Percentiles rank a stretch among this genome's conserved stretches.
Evolutionary conservation across 805 yeast genomes (phyloP).

Genomic region (Ogataea dorogensis): DNA sequence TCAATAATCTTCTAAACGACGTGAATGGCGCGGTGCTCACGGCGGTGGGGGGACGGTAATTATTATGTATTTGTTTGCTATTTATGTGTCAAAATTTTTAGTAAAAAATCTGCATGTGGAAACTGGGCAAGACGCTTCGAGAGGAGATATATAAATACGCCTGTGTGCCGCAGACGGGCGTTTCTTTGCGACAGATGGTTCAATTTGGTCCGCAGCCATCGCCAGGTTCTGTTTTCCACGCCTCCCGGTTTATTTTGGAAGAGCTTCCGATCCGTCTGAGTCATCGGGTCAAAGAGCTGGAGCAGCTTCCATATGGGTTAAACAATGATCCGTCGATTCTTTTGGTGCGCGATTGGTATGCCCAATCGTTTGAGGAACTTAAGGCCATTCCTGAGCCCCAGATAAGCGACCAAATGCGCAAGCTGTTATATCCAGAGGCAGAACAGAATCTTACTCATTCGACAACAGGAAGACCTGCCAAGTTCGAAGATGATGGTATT

Average conservation of each 20-base stretch:
- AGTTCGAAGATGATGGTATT: constrained; percentile 50
- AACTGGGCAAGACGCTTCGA: constrained; percentile 46
- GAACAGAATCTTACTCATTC: constrained; percentile 7
- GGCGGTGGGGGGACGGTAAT: constrained; percentile 33
- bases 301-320: constrained; percentile 73
- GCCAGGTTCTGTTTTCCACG: constrained; percentile 76
- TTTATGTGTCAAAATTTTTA: neutral
- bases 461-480: constrained; percentile 17
- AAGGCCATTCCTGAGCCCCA: constrained; percentile 61
- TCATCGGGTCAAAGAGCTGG: constrained; percentile 80
- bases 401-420: constrained; percentile 42
- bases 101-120: no score
- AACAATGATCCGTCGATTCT: constrained; percentile 70
- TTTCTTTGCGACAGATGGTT: constrained; percentile 84
- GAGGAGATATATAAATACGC: constrained; percentile 65
- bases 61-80: constrained; percentile 1
- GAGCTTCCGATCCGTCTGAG: constrained; percentile 87
- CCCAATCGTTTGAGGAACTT: constrained; percentile 83
- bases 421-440: constrained; percentile 31
- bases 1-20: constrained; percentile 36
- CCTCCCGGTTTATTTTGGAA: constrained; percentile 79
- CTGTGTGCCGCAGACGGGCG: constrained; percentile 75
- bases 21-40: constrained; percentile 43
- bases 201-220: constrained; percentile 81
- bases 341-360: constrained; percentile 84